Conservation (phyloP, 2,329 filamentous ascomycete species). For the Botrytis galanthina region DNA sequence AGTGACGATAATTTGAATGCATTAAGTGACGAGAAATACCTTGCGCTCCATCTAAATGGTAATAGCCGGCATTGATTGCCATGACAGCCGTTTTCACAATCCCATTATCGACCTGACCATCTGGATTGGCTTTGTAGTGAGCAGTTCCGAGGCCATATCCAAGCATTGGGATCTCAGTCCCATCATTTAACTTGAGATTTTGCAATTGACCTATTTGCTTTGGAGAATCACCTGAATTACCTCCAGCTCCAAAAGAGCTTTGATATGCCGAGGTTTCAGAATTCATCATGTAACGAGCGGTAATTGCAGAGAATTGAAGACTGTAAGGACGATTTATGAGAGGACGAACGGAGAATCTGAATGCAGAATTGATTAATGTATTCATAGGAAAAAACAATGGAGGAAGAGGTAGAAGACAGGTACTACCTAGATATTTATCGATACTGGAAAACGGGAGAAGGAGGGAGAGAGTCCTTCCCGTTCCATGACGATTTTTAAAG, state of each 20-base stretch:
- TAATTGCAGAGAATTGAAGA: not conserved
- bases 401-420: not conserved
- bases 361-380: not conserved
- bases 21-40: slow-evolving; percentile 40
- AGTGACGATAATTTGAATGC: not conserved
- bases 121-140: slow-evolving; percentile 50
- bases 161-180: slow-evolving; percentile 68
- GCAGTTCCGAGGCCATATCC: slow-evolving; percentile 73
- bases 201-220: slow-evolving; percentile 57
- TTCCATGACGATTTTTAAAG: not conserved
- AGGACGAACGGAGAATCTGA: not conserved
- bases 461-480: not conserved
- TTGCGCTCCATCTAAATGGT: slow-evolving; percentile 74
- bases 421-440: not conserved
- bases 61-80: slow-evolving; percentile 68
- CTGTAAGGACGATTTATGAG: not conserved
- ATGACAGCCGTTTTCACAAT: slow-evolving; percentile 52
- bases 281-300: slow-evolving; percentile 41
- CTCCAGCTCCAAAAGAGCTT: slow-evolving; percentile 26
- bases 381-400: not conserved
- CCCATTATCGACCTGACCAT: slow-evolving; percentile 50
- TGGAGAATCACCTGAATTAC: slow-evolving; percentile 71
- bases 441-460: not conserved
- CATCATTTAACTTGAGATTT: slow-evolving; percentile 69
- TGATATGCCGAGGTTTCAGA: slow-evolving; percentile 43